Evolutionary conservation across 495 filamentous ascomycete species (phyloP), one percentile per base, ranked within the genome.

Genomic region (Bathelium albidoporum): DNA sequence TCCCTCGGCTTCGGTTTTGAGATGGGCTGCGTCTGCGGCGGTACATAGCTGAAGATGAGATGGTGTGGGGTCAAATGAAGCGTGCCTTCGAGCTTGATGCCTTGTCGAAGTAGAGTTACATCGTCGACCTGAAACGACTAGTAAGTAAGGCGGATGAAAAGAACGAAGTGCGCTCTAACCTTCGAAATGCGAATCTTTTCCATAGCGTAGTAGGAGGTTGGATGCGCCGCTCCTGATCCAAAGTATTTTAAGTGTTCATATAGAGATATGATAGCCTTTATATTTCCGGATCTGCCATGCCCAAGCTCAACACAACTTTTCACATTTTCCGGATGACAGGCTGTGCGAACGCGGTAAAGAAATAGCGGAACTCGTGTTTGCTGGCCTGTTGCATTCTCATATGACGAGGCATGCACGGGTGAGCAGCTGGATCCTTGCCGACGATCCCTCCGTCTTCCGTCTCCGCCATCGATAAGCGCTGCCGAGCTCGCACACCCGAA

Each of bases 51-150:
- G 75, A 87, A 87, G 63, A 87, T 86, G 63, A 87, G 78, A 73
- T 87, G 84, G 69, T 87, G 84, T 67, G 83, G 81, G 62, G 84
- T 86, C 64, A 87, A 77, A 70, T 87, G 84, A 64, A 87, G 77
- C 58, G 80, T 82, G 67, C 84, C 84, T 64, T 79, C 76, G 44
- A 83, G 80, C 65, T 83, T 80, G 66, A 82, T 78, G 64, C 84
- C 84, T 67, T 81, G 79, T 65, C 84, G 81, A 67, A 83, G 78
- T 66, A 87, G 79, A 73, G 79, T 82, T 72, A 87, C 84, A 75
- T 86, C 79, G 65, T 87, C 81, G 72, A 86, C 83, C 84, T 81
- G 61, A 73, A 11, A 16, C 29, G 58, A 12, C 59, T 34, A 26
- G 55, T 34, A 5, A 59, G 24, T 16, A 26, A 2, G 2, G 16